Base-by-base conservation (phyloP, 805 yeast genomes). In the Tetrapisispora iriomotensis region DNA sequence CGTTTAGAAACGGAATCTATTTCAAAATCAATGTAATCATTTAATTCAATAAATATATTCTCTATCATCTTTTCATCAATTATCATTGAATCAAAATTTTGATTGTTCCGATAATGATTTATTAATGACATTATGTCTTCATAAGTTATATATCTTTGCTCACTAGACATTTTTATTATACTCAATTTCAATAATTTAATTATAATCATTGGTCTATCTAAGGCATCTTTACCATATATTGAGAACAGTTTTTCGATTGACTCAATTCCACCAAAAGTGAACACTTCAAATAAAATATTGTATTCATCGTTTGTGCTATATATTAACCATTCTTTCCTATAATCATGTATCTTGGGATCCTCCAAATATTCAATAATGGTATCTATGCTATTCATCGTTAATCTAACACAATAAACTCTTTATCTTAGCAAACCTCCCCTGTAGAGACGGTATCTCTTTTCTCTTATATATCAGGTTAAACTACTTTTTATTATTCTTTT, bases 241-340 rank as follows among this genome's bases (percentile, higher is more conserved):
- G 24, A 20, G 17, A 13, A 5, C n/a, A 23, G 22, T 28, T 30
- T 15, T 4, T 31, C 41, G 3, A 44, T 31, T 38, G 57, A 56
- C 6, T 40, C 34, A 3, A 56, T 34, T 5, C 46, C 45, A 8
- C 62, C 62, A 43, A 58, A 59, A 21, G 55, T 37, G 35, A 51
- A 55, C 12, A 58, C 36, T 29, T 57, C 62, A 18, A 55, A 39
- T 12, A 53, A 10, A 15, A 38, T n/a, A 13, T 33, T 34, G 17
- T 43, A 45, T 10, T 36, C 28, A 24, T 33, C 29, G 2, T 14
- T 32, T 20, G 35, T 38, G 1, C 22, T 20, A 18, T 22, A 39
- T 3, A 36, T 32, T 5, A 54, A 29, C 64, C 64, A 59, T 19
- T 44, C 34, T 13, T 45, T 38, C 35, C 56, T 58, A 41, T 48